A percentile compares a stretch with the other conserved stretches of the same genome.
Evolutionary conservation across 1,284 basidiomycete genomes (phyloP).

Genomic region (Cryptococcus amylolentus): DNA sequence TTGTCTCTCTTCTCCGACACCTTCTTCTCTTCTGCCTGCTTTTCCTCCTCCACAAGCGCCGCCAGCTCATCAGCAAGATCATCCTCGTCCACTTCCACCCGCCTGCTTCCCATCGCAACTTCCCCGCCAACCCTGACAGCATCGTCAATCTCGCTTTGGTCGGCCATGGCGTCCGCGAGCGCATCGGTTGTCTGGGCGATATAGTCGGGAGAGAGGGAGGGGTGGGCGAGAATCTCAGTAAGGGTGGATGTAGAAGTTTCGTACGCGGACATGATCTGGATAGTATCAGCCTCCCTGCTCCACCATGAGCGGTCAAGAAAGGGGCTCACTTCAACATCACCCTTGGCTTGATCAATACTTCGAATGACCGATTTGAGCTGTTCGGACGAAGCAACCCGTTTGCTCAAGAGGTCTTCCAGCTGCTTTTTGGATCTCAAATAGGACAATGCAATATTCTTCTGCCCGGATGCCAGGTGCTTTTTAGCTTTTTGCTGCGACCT

Average conservation of each 20-base stretch:
- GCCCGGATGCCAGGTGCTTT: conserved; percentile 62
- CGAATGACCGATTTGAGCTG: conserved; percentile 72
- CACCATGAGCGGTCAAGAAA: not conserved
- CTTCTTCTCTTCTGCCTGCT: conserved; percentile 9
- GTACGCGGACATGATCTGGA: conserved; percentile 79
- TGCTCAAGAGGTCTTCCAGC: conserved; percentile 69
- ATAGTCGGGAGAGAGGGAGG: conserved; percentile 68
- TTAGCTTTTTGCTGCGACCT: conserved; percentile 68
- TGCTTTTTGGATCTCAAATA: conserved; percentile 75
- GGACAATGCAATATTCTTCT: conserved; percentile 67
- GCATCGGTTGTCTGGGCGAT: conserved; percentile 84
- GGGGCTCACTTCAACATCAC: conserved; percentile 70
- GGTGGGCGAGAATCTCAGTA: conserved; percentile 69
- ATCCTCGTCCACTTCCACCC: conserved; percentile 52
- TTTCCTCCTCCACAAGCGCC: conserved; percentile 46
- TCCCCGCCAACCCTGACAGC: conserved; percentile 66
- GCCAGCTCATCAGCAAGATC: conserved; percentile 53
- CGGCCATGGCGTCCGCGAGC: conserved; percentile 73
- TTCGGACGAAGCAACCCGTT: conserved; percentile 68
- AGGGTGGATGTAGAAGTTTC: conserved; percentile 75
- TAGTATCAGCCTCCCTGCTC: not conserved
- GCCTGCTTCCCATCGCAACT: conserved; percentile 54
- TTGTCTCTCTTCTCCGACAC: not conserved
- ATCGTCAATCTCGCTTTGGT: conserved; percentile 77
- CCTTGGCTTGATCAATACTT: conserved; percentile 79